phyloP scores from a whole-genome alignment of 257 asterid genomes.

The Plantago major region DNA sequence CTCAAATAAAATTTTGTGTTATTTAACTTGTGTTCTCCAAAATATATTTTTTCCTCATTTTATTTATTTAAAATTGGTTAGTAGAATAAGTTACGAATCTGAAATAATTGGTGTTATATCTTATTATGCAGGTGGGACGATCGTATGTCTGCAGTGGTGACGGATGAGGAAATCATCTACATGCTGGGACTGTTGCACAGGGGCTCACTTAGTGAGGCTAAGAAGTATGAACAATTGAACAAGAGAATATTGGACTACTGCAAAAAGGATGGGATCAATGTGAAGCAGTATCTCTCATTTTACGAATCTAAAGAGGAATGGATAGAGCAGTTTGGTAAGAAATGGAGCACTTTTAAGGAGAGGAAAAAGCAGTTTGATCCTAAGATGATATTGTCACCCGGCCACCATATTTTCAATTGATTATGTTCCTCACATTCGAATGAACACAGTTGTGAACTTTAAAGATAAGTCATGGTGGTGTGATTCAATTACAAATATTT shows the following conservation, averaged over 20 bases:
- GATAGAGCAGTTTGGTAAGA: constrained; percentile 39
- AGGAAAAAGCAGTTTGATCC: constrained; percentile 46
- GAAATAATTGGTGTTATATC: not conserved
- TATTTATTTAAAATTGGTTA: too few relatives aligned
- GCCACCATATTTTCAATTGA: constrained; percentile 37
- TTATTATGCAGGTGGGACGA: constrained; percentile 36
- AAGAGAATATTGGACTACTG: constrained; percentile 25
- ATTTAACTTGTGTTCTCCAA: too few relatives aligned
- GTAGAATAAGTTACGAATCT: too few relatives aligned
- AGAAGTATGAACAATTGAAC: constrained; percentile 27
- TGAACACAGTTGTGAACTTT: not conserved
- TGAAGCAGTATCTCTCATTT: constrained; percentile 44
- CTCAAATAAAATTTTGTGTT: too few relatives aligned
- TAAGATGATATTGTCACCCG: constrained; percentile 36
- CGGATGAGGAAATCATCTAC: constrained; percentile 42
- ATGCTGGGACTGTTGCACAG: constrained; percentile 28
- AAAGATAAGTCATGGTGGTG: too few relatives aligned
- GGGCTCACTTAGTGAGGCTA: constrained; percentile 3
- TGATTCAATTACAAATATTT: too few relatives aligned
- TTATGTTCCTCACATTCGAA: not conserved
- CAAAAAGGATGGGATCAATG: constrained; percentile 25
- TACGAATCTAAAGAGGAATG: constrained; percentile 30
- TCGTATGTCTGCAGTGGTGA: constrained; percentile 33
- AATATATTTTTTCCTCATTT: too few relatives aligned
- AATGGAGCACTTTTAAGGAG: constrained; percentile 31